These are phyloP conservation scores for Cercospora zeae-maydis DNA, from an alignment of 2,329 filamentous ascomycete genomes.

Conservation along the genomic window DNA sequence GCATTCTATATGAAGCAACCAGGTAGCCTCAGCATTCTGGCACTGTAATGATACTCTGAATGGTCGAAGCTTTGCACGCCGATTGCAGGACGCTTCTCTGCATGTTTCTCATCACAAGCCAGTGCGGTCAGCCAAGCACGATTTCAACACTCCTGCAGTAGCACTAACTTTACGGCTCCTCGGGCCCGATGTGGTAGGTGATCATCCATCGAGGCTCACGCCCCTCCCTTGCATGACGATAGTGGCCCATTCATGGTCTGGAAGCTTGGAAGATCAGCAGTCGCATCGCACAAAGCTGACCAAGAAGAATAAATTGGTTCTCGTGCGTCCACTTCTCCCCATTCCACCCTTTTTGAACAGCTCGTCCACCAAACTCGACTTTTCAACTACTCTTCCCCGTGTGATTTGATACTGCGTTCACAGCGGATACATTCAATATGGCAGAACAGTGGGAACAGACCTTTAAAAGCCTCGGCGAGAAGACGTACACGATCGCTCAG, in stretches of 20 bases:
- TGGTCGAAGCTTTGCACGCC: background rate
- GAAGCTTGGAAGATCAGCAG: background rate
- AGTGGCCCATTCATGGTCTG: background rate
- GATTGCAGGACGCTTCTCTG: background rate
- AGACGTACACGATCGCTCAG: conserved; percentile 23
- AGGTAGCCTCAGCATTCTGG: background rate
- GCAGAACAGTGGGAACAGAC: conserved; percentile 25
- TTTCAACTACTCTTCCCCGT: background rate
- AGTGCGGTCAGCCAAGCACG: background rate
- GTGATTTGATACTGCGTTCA: background rate
- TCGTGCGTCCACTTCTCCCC: background rate
- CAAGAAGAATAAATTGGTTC: background rate
- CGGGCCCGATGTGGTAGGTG: background rate
- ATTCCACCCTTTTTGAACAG: background rate
- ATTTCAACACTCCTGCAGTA: conserved; percentile 8
- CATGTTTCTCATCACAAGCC: background rate
- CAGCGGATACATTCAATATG: conserved; percentile 12
- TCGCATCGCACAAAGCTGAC: background rate
- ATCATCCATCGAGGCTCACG: background rate
- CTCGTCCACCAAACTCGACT: background rate
- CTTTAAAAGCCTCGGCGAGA: conserved; percentile 24
- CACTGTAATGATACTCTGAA: background rate
- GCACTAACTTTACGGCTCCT: background rate
- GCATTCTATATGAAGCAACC: background rate
- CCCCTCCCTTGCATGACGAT: conserved; percentile 9